Percentiles rank a stretch among this genome's conserved stretches.
These are phyloP conservation scores for Lachancea lanzarotensis DNA, from an alignment of 805 yeast species.

Conservation along the genomic window DNA sequence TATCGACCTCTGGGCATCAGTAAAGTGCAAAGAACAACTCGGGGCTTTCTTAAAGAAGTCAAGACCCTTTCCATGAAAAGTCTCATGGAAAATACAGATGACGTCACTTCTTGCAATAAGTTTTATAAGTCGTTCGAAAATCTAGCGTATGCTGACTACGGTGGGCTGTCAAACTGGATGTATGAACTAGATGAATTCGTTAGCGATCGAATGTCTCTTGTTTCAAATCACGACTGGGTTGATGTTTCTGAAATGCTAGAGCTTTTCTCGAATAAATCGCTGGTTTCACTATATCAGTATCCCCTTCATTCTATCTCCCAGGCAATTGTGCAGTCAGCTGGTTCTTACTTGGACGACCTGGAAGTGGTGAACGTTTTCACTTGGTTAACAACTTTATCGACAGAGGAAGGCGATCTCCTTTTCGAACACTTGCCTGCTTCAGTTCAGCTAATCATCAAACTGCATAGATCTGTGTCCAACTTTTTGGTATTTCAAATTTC, in stretches of 20 bases:
- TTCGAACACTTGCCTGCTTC: constrained; percentile 58
- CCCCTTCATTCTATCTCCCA: constrained; percentile 17
- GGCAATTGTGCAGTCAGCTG: constrained; percentile 18
- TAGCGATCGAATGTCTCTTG: constrained; percentile 42
- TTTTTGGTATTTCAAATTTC: constrained; percentile 60
- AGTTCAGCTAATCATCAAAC: constrained; percentile 54
- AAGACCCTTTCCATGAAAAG: constrained; percentile 15
- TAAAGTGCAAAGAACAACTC: constrained; percentile 20
- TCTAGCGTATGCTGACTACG: constrained; percentile 18
- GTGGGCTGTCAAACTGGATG: constrained; percentile 54
- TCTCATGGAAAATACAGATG: constrained; percentile 10
- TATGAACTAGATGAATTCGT: constrained; percentile 58
- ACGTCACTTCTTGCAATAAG: constrained; percentile 29
- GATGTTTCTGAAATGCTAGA: constrained; percentile 68
- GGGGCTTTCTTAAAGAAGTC: constrained; percentile 16
- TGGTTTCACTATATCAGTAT: constrained; percentile 45
- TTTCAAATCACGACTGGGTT: constrained; percentile 68
- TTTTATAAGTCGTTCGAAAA: constrained; percentile 14
- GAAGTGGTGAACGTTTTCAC: constrained; percentile 60
- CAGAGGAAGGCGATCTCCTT: constrained; percentile 39
- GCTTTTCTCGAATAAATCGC: constrained; percentile 51
- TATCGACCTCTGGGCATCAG: constrained; percentile 48
- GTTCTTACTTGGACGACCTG: constrained; percentile 43
- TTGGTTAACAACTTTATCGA: constrained; percentile 56
- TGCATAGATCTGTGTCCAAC: constrained; percentile 60